These are phyloP conservation scores for Strobilomyces dryophilus DNA, from an alignment of 768 basidiomycete species.

Conservation along the genomic window DNA sequence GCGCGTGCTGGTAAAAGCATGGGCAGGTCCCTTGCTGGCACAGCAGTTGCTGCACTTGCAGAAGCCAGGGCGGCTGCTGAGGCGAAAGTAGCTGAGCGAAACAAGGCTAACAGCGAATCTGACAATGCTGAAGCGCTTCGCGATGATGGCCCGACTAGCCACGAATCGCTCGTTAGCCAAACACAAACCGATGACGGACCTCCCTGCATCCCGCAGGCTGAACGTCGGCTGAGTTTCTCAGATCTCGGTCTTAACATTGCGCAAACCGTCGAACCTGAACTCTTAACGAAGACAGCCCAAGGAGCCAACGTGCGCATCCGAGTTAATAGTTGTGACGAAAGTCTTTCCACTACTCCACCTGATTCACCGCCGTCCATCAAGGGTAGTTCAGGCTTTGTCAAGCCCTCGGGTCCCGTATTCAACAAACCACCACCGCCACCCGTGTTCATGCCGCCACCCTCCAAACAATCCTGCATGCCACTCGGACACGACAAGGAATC, in stretches of 20 bases:
- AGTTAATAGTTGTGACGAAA: conserved; percentile 26
- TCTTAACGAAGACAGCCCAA: conserved; percentile 17
- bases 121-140: conserved; percentile 25
- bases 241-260: conserved; percentile 50
- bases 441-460: conserved; percentile 24
- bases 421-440: conserved; percentile 43
- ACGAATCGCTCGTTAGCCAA: conserved; percentile 1
- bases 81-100: conserved; percentile 62
- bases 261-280: conserved; percentile 13
- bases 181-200: conserved; percentile 1
- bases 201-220: not conserved
- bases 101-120: conserved; percentile 40
- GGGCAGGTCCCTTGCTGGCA: conserved; percentile 59
- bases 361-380: conserved; percentile 46
- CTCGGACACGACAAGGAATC: conserved; percentile 26
- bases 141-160: conserved; percentile 8
- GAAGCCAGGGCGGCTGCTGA: conserved; percentile 65
- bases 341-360: conserved; percentile 53
- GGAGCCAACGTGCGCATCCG: conserved; percentile 4
- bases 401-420: conserved; percentile 50
- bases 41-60: conserved; percentile 52
- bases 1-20: conserved; percentile 52
- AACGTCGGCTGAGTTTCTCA: conserved; percentile 51
- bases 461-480: conserved; percentile 11
- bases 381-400: conserved; percentile 23